A percentile compares a stretch with the other conserved stretches of the same genome.
These are phyloP conservation scores for Plenodomus lindquistii DNA, from an alignment of 2,329 filamentous ascomycete genomes.

Conservation along the genomic window DNA sequence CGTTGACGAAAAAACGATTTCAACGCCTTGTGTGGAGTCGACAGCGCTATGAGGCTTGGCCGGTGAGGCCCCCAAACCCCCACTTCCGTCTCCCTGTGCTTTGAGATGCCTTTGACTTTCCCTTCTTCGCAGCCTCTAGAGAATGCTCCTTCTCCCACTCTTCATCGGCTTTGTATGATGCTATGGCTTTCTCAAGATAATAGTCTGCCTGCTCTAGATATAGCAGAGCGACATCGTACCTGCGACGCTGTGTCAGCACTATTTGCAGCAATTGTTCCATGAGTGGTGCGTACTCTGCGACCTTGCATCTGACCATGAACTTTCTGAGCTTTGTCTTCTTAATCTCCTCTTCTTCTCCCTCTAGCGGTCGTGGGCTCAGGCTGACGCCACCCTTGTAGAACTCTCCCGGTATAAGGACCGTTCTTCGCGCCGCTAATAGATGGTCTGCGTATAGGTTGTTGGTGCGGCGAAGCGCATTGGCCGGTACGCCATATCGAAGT, in stretches of 20 bases:
- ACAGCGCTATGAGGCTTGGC: constrained; percentile 35
- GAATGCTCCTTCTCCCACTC: constrained; percentile 74
- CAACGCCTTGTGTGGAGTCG: neutral
- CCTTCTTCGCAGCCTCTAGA: constrained; percentile 52
- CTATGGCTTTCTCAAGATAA: constrained; percentile 66
- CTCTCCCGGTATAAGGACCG: constrained; percentile 71
- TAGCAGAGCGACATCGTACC: constrained; percentile 70
- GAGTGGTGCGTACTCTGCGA: constrained; percentile 65
- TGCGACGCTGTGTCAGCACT: constrained; percentile 48
- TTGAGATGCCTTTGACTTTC: constrained; percentile 42
- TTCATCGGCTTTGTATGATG: constrained; percentile 71
- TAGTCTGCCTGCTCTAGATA: constrained; percentile 74
- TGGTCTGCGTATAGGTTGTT: constrained; percentile 76
- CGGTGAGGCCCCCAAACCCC: constrained; percentile 43
- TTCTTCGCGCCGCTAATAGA: constrained; percentile 69
- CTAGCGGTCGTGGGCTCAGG: constrained; percentile 71
- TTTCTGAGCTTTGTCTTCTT: constrained; percentile 71
- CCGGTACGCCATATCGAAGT: constrained; percentile 71
- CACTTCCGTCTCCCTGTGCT: constrained; percentile 37
- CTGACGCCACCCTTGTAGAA: constrained; percentile 70
- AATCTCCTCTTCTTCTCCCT: constrained; percentile 73
- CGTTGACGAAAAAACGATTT: no score
- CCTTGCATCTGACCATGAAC: constrained; percentile 80
- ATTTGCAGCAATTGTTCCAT: neutral
- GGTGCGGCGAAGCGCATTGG: constrained; percentile 62